Evolutionary conservation across 2,329 filamentous ascomycete genomes (phyloP).

Genomic region (Aspergillus pseudotamarii): DNA sequence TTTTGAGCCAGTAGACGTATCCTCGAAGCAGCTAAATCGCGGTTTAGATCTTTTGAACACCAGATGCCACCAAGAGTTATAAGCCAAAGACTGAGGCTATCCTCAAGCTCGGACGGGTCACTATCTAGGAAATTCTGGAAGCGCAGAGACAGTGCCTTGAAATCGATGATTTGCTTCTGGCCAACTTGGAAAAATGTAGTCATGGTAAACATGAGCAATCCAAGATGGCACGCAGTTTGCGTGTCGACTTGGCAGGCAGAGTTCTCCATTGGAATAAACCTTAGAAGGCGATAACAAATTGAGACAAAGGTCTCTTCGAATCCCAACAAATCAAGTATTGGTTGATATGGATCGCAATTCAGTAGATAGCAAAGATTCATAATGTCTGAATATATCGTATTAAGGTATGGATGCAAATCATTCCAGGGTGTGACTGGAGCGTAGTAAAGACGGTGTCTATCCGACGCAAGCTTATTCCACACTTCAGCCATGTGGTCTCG

Average conservation of each 20-base stretch:
- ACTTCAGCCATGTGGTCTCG: slow-evolving; percentile 12
- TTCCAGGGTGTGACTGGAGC: background rate
- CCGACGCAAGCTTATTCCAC: background rate
- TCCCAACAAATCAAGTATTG: background rate
- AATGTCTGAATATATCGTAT: slow-evolving; percentile 1
- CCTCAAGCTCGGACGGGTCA: background rate
- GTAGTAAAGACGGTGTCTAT: background rate
- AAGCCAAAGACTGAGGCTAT: background rate
- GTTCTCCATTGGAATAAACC: slow-evolving; percentile 8
- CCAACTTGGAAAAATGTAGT: slow-evolving; percentile 9
- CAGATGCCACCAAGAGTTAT: slow-evolving; percentile 1
- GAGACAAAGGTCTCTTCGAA: slow-evolving; percentile 16
- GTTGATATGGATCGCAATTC: slow-evolving; percentile 1
- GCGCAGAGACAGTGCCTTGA: slow-evolving; percentile 1
- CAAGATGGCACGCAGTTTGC: slow-evolving; percentile 6
- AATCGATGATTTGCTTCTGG: slow-evolving; percentile 5
- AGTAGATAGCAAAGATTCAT: slow-evolving; percentile 6
- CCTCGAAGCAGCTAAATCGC: background rate
- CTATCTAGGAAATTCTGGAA: background rate
- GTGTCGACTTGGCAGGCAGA: background rate
- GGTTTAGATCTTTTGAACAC: background rate
- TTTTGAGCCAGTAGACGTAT: background rate
- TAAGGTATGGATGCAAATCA: slow-evolving; percentile 7
- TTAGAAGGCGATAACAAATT: slow-evolving; percentile 12
- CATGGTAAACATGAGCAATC: slow-evolving; percentile 9